These are phyloP conservation scores for Ogataea nonfermentans DNA, from an alignment of 805 yeast species.

Conservation along the genomic window DNA sequence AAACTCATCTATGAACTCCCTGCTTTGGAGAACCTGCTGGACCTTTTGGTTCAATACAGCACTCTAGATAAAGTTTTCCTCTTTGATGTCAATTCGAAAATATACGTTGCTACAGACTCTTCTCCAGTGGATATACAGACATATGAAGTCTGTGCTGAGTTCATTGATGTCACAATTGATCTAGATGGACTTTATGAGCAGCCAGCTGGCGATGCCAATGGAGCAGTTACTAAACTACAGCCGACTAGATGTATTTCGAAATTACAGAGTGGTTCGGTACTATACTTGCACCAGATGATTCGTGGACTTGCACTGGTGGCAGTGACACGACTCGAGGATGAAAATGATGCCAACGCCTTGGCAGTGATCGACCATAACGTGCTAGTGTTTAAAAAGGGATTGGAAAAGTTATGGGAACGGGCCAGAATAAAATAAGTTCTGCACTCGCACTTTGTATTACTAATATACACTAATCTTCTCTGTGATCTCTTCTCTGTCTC, in stretches of 20 bases:
- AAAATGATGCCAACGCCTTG: conserved; percentile 45
- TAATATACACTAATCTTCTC: conserved; percentile 14
- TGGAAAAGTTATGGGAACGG: conserved; percentile 68
- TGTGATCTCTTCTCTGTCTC: conserved; percentile 29
- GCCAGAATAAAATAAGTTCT: conserved; percentile 30
- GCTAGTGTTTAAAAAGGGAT: conserved; percentile 69
- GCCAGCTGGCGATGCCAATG: conserved; percentile 6
- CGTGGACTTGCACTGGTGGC: conserved; percentile 91
- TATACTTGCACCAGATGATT: conserved; percentile 87
- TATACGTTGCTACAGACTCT: conserved; percentile 94
- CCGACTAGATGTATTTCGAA: conserved; percentile 60
- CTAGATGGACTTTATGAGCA: conserved; percentile 65
- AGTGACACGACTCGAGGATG: conserved; percentile 65
- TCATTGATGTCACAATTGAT: conserved; percentile 91
- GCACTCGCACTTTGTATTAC: conserved; percentile 6
- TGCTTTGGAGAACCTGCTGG: conserved; percentile 81
- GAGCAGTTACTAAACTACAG: conserved; percentile 7
- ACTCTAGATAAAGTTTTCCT: conserved; percentile 90
- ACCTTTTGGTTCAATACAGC: conserved; percentile 82
- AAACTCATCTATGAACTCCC: conserved; percentile 88
- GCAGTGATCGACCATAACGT: conserved; percentile 88
- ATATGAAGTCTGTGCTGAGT: conserved; percentile 95
- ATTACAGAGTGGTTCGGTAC: conserved; percentile 77
- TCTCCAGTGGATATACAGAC: conserved; percentile 94
- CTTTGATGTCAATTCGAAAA: conserved; percentile 88